These are phyloP conservation scores for Aspergillus sp. DNA, from an alignment of 2,329 filamentous ascomycete genomes.

Conservation along the genomic window DNA sequence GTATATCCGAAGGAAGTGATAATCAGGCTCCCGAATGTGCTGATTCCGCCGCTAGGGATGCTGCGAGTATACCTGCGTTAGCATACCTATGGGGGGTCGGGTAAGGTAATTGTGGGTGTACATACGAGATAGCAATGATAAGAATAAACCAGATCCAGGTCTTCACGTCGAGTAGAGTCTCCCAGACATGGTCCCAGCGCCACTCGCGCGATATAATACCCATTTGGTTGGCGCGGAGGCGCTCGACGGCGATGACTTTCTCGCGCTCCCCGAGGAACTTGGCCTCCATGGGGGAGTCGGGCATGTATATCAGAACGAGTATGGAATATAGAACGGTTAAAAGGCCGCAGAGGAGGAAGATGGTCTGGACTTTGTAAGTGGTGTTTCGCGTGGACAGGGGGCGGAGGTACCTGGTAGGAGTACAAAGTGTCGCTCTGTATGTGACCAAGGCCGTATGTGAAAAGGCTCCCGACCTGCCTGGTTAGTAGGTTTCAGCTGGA, in stretches of 20 bases:
- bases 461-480: slow-evolving; percentile 28
- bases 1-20: slow-evolving; percentile 44
- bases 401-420: slow-evolving; percentile 22
- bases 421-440: slow-evolving; percentile 50
- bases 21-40: slow-evolving; percentile 42
- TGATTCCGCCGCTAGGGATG: slow-evolving; percentile 41
- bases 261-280: slow-evolving; percentile 51
- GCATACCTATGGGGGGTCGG: not conserved
- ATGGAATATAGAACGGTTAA: slow-evolving; percentile 51
- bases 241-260: slow-evolving; percentile 55
- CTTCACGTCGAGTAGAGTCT: slow-evolving; percentile 33
- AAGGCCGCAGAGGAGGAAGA: slow-evolving; percentile 56
- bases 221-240: slow-evolving; percentile 56
- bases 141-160: slow-evolving; percentile 38
- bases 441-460: slow-evolving; percentile 60
- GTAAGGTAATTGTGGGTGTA: not conserved
- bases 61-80: slow-evolving; percentile 12
- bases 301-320: slow-evolving; percentile 50
- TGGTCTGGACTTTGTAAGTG: slow-evolving; percentile 31
- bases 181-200: slow-evolving; percentile 50
- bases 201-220: slow-evolving; percentile 55
- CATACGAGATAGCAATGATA: slow-evolving; percentile 24
- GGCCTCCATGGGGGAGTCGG: slow-evolving; percentile 52
- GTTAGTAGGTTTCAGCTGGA: too few relatives aligned
- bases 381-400: not conserved